Evolutionary conservation across 345 rosid species (phyloP).

Genomic region (Excoecaria cochinchinensis): DNA sequence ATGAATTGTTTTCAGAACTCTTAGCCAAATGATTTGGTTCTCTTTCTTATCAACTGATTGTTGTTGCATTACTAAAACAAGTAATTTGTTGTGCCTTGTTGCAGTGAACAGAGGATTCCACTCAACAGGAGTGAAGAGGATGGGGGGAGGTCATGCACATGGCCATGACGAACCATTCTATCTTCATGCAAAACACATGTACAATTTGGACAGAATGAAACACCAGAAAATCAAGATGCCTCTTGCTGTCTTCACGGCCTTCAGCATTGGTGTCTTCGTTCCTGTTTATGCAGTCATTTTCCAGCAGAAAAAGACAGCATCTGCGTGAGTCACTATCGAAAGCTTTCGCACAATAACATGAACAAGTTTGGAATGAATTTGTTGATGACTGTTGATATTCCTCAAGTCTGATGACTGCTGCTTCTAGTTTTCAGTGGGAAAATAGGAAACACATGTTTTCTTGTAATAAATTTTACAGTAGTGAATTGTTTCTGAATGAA

Average conservation of each 20-base stretch:
- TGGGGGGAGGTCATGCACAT: conserved; percentile 69
- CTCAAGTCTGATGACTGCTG: background rate
- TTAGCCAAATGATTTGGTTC: background rate
- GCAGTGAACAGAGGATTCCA: conserved; percentile 38
- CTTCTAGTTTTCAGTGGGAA: conserved; percentile 6
- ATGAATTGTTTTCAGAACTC: background rate
- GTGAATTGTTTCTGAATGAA: background rate
- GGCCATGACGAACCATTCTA: conserved; percentile 75
- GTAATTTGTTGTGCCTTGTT: background rate
- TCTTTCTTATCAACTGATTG: background rate
- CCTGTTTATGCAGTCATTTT: conserved; percentile 89
- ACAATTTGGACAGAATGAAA: conserved; percentile 95
- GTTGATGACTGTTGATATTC: conserved; percentile 13
- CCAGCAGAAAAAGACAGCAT: conserved; percentile 93
- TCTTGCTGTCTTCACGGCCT: conserved; percentile 77
- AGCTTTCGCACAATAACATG: conserved; percentile 26
- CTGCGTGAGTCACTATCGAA: conserved; percentile 36
- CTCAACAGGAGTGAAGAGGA: conserved; percentile 74
- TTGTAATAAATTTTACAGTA: conserved; percentile 9
- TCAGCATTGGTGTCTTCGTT: conserved; percentile 80
- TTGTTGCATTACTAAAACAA: background rate
- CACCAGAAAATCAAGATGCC: conserved; percentile 78
- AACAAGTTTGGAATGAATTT: conserved; percentile 11
- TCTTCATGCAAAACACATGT: conserved; percentile 95
- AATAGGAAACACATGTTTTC: conserved; percentile 4